These are phyloP conservation scores for Ophiostoma sp. DNA, from an alignment of 2,329 filamentous ascomycete species.

Conservation along the genomic window DNA sequence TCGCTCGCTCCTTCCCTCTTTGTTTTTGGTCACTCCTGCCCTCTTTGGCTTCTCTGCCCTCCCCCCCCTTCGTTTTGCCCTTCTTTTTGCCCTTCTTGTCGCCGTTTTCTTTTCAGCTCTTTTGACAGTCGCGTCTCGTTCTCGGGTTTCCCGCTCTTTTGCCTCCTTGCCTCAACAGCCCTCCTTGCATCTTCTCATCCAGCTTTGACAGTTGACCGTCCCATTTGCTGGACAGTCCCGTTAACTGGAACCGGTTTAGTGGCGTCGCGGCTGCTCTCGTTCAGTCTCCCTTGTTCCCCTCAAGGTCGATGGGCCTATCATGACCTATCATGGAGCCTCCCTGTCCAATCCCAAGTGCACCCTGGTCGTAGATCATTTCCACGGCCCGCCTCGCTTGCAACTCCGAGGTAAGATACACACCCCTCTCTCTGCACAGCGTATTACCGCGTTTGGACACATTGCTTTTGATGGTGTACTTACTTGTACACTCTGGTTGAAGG, in stretches of 20 bases:
- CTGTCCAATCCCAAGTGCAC: conserved; percentile 19
- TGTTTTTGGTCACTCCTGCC: background rate
- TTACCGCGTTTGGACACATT: background rate
- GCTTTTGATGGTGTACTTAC: background rate
- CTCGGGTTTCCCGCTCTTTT: too few species aligned
- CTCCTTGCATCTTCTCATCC: conserved; percentile 10
- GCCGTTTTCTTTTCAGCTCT: background rate
- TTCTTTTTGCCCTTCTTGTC: background rate
- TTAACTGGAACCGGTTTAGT: conserved; percentile 6
- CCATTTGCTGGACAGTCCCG: background rate
- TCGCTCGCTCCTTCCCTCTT: background rate
- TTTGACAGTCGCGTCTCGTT: background rate
- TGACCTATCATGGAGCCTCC: background rate
- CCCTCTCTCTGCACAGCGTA: background rate
- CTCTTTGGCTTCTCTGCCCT: background rate
- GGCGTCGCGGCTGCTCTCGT: background rate
- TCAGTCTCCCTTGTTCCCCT: background rate
- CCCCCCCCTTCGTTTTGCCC: background rate
- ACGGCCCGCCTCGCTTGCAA: conserved; percentile 24
- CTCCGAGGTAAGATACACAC: background rate
- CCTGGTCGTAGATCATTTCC: conserved; percentile 23
- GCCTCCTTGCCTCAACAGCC: background rate
- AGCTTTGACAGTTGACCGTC: conserved; percentile 7
- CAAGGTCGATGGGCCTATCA: background rate
- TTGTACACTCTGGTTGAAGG: background rate